phyloP scores from a whole-genome alignment of 805 yeast genomes.

The Pichia occidentalis region DNA sequence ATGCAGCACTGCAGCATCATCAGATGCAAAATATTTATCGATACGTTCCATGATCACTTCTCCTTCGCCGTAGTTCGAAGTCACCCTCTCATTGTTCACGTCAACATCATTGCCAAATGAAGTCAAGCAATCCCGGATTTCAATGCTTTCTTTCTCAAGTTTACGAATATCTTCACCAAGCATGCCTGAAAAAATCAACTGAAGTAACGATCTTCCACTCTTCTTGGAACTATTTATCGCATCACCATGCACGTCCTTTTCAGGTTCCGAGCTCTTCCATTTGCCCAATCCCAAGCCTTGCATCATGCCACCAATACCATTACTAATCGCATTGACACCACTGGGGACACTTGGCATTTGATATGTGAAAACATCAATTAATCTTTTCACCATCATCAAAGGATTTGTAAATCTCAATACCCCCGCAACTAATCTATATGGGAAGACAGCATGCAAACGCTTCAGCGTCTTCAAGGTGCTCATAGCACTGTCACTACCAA shows the following conservation, averaged over 20 bases:
- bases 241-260: no score
- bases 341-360: constrained; percentile 41
- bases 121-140: constrained; percentile 5
- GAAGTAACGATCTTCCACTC: constrained; percentile 52
- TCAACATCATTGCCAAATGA: not conserved
- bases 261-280: no score
- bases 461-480: constrained; percentile 68
- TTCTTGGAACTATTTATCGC: no score
- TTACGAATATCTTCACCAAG: constrained; percentile 68
- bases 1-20: constrained; percentile 23
- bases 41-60: constrained; percentile 19
- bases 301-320: constrained; percentile 11
- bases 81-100: no score
- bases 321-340: constrained; percentile 8
- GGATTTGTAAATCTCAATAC: constrained; percentile 84
- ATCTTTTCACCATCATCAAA: constrained; percentile 67
- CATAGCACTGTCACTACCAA: constrained; percentile 75
- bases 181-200: constrained; percentile 65
- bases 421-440: constrained; percentile 70
- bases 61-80: constrained; percentile 5
- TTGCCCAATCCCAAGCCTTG: constrained; percentile 9
- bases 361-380: constrained; percentile 79
- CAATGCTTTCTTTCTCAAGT: constrained; percentile 42
- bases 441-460: constrained; percentile 70
- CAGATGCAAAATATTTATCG: constrained; percentile 24